Percentiles rank a stretch among this genome's conserved stretches.
These are phyloP conservation scores for Citropsis articulata DNA, from an alignment of 345 rosid species.

Conservation along the genomic window DNA sequence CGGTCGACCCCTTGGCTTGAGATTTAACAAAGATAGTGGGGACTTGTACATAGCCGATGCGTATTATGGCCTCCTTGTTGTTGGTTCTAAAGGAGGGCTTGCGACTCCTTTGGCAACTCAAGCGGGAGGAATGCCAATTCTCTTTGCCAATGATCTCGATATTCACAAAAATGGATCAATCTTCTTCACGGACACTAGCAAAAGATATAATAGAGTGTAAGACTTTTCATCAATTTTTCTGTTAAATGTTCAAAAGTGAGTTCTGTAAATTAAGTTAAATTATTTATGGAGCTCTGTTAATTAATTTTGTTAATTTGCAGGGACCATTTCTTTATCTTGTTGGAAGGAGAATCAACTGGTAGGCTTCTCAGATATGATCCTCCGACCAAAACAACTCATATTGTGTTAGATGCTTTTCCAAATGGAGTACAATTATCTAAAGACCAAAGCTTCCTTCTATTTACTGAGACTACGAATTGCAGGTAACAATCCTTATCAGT, in stretches of 20 bases:
- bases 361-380: constrained; percentile 93
- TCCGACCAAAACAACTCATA: constrained; percentile 66
- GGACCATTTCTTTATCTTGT: constrained; percentile 80
- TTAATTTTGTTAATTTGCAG: constrained; percentile 31
- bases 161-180: constrained; percentile 81
- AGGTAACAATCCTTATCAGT: constrained; percentile 35
- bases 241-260: too few relatives aligned
- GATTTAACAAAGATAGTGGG: constrained; percentile 65
- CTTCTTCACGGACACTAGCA: constrained; percentile 94
- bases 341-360: constrained; percentile 94
- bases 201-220: constrained; percentile 85
- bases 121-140: constrained; percentile 58
- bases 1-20: constrained; percentile 83
- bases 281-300: too few relatives aligned
- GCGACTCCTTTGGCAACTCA: constrained; percentile 81
- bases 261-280: background rate
- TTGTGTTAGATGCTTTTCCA: constrained; percentile 86
- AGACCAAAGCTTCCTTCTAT: constrained; percentile 79
- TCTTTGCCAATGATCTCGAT: constrained; percentile 93
- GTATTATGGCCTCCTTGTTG: constrained; percentile 74
- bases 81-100: constrained; percentile 82
- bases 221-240: constrained; percentile 4
- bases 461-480: constrained; percentile 94
- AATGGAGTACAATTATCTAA: constrained; percentile 82
- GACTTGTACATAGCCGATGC: constrained; percentile 89